These are phyloP conservation scores for Colletotrichum salicis DNA, from an alignment of 2,329 filamentous ascomycete genomes.

Conservation along the genomic window DNA sequence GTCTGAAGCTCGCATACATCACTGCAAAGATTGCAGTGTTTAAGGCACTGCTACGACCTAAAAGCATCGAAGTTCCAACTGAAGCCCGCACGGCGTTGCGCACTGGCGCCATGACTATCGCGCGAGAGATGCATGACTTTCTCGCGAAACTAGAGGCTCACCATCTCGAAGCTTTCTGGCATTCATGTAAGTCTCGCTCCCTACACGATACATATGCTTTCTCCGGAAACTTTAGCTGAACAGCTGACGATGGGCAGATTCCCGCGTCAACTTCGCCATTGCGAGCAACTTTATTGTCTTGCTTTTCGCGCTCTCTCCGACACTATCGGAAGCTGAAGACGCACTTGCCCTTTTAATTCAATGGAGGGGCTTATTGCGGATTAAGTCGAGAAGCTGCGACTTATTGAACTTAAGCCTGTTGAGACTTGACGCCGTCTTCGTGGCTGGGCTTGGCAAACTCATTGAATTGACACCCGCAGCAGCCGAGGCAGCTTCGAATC, in stretches of 20 bases:
- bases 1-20: constrained; percentile 20
- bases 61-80: constrained; percentile 2
- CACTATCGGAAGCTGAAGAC: constrained; percentile 3
- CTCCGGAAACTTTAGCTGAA: too few relatives aligned
- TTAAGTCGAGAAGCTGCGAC: constrained; percentile 30
- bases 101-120: constrained; percentile 13
- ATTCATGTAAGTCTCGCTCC: constrained; percentile 10
- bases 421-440: constrained; percentile 22
- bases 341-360: not conserved
- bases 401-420: constrained; percentile 17
- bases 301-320: constrained; percentile 10
- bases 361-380: constrained; percentile 24
- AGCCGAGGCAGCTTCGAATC: constrained; percentile 5
- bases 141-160: constrained; percentile 10
- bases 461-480: constrained; percentile 16
- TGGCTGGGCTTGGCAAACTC: constrained; percentile 20
- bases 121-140: constrained; percentile 26
- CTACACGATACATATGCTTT: not conserved
- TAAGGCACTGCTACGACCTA: constrained; percentile 12
- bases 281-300: constrained; percentile 23
- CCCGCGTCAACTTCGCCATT: constrained; percentile 27
- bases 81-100: constrained; percentile 20
- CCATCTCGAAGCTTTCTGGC: constrained; percentile 26
- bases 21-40: constrained; percentile 16
- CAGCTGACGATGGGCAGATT: not conserved